phyloP scores from a whole-genome alignment of 768 basidiomycete genomes.

The Mycena kentingensis region DNA sequence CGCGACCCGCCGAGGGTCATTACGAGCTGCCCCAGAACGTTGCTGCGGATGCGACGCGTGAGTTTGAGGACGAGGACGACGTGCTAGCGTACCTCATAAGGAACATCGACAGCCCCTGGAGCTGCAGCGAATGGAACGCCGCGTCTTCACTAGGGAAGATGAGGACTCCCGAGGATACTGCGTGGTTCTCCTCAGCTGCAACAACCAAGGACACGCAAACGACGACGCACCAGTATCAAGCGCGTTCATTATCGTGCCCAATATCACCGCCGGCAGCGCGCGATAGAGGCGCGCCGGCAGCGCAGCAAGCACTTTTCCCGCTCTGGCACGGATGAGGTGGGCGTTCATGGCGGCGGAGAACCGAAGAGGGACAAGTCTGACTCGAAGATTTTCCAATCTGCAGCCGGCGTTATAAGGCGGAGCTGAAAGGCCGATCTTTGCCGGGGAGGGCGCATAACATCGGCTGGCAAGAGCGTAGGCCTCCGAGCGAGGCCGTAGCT shows the following conservation, averaged over 20 bases:
- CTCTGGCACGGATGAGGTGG: conserved; percentile 1
- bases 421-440: no score
- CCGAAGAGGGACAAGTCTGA: no score
- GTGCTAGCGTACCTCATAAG: conserved; percentile 23
- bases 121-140: conserved; percentile 22
- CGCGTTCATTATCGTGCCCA: conserved; percentile 25
- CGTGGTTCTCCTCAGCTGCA: background rate
- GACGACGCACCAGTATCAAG: conserved; percentile 18
- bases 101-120: conserved; percentile 29
- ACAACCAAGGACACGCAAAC: background rate
- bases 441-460: no score
- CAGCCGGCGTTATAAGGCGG: no score
- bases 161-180: conserved; percentile 27
- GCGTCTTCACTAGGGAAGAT: conserved; percentile 23
- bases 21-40: conserved; percentile 22
- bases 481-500: no score
- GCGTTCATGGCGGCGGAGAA: conserved; percentile 17
- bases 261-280: conserved; percentile 24
- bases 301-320: conserved; percentile 5
- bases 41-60: conserved; percentile 4
- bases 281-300: conserved; percentile 23
- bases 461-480: no score
- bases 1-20: conserved; percentile 29
- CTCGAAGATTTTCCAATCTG: no score
- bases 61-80: background rate